phyloP scores from a whole-genome alignment of 2,329 filamentous ascomycete genomes.

The Diaporthe capsici region DNA sequence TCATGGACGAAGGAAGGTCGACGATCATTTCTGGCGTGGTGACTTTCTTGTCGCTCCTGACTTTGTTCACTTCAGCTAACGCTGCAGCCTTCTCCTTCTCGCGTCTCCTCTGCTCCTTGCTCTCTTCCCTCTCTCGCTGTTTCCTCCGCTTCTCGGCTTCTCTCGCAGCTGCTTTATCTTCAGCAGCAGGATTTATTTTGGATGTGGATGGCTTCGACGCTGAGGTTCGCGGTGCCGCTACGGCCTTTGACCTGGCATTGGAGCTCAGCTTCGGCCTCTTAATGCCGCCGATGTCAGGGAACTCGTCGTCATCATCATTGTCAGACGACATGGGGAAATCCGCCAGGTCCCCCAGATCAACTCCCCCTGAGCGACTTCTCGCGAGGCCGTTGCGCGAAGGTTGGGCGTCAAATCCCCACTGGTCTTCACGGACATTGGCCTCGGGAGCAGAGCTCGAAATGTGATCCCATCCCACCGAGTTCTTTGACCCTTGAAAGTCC shows the following conservation, averaged over 20 bases:
- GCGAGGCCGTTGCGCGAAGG: constrained; percentile 34
- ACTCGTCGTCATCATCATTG: constrained; percentile 52
- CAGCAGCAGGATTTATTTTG: constrained; percentile 48
- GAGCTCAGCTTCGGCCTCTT: constrained; percentile 35
- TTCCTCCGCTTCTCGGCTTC: constrained; percentile 70
- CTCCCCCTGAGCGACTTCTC: constrained; percentile 45
- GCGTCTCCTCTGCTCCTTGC: constrained; percentile 72
- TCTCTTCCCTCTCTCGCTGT: constrained; percentile 68
- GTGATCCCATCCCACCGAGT: constrained; percentile 59
- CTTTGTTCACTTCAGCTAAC: constrained; percentile 80
- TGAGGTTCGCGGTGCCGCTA: constrained; percentile 11
- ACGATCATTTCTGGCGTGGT: constrained; percentile 84
- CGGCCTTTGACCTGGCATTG: constrained; percentile 17
- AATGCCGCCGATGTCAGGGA: constrained; percentile 63
- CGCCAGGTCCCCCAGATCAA: constrained; percentile 54
- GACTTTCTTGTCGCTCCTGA: constrained; percentile 79
- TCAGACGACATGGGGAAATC: constrained; percentile 53
- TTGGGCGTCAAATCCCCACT: constrained; percentile 28
- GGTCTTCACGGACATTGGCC: constrained; percentile 41
- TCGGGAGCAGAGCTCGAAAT: constrained; percentile 69
- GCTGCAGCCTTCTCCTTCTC: constrained; percentile 77
- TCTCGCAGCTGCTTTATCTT: constrained; percentile 61
- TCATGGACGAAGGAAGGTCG: constrained; percentile 73
- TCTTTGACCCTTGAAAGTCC: constrained; percentile 43
- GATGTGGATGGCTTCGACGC: constrained; percentile 43